Evolutionary conservation across 441 rosid species (phyloP), one percentile per base, ranked within the genome.

Genomic region (Pelargonium myrrhifolium): DNA sequence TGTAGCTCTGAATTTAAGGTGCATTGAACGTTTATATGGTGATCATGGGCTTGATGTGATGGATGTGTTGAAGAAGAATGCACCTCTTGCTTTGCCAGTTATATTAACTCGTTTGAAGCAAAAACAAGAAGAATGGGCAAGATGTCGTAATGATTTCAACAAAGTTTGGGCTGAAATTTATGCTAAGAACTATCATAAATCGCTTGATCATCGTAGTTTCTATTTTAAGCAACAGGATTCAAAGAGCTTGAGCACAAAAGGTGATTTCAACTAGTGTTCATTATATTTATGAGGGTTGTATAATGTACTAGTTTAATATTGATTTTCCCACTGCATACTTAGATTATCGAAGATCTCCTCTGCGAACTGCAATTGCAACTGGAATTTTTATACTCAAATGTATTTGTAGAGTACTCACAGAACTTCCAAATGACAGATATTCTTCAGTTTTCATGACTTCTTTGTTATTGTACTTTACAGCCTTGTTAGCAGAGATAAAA

Each of bases 151-250:
- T 72, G 99, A 95, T 76, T 92, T 92, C 68, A 90, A 87, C 82
- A 92, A 95, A 84, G 98, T 95, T 67, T 95, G 99, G 99, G 92
- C 97, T 69, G 98, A 95, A 72, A 89, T 95, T 67, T 92, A 92
- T 75, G 72, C 95, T 42, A 95, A 92, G 83, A 95, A 95, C 78
- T 92, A 95, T 79, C 93, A 95, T 72, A 90, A 90, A 77, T 95
- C 98, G 47, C 96, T 92, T 63, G 99, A 94, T 72, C 99, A 94
- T 72, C 94, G 98, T 21, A 94, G 99, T 73, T 92, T 94, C 83
- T 92, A 90, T 81, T 92, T 92, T 80, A 94, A 89, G 86, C 98
- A 94, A 78, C 98, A 92, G 75, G 98, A 95, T 64, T 83, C 90
- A 35, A 95, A 90, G 89, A 88, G 89, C 82, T 80, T 89, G 85